A percentile compares a stretch with the other conserved stretches of the same genome.
Conservation (phyloP, 169 alveolate species). For the Plasmodium inui region DNA sequence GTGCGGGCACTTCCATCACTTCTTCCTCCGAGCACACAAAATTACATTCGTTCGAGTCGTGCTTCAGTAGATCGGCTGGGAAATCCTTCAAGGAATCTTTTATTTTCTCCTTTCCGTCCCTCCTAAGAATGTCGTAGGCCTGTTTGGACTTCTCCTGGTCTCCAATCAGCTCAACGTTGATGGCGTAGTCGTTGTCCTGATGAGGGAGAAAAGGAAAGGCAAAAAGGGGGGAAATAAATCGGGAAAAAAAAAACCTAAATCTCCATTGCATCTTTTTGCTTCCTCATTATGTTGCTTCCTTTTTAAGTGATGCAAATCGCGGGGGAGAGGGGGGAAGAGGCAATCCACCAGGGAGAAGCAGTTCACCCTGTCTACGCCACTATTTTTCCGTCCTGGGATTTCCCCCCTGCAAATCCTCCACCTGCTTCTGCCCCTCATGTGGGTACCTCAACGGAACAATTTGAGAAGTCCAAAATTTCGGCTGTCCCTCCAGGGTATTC, state of each 20-base stretch:
- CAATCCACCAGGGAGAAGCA: neutral
- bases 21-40: neutral
- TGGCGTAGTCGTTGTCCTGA: conserved; percentile 58
- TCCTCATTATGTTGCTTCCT: neutral
- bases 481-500: conserved; percentile 24
- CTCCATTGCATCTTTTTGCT: neutral
- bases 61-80: conserved; percentile 36
- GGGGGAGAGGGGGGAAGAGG: neutral
- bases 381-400: neutral
- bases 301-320: neutral
- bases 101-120: conserved; percentile 56
- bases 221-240: neutral
- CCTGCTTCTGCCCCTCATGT: neutral
- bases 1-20: neutral
- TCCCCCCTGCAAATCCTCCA: neutral
- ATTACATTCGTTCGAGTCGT: conserved; percentile 57
- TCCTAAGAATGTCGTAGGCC: conserved; percentile 29
- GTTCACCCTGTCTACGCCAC: neutral
- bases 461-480: conserved; percentile 53
- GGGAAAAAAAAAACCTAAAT: neutral
- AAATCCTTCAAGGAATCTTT: conserved; percentile 18
- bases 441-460: conserved; percentile 44
- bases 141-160: conserved; percentile 5
- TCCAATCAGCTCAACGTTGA: conserved; percentile 16
- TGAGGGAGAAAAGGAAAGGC: neutral